These are phyloP conservation scores for Rhizomucor pusillus DNA, from an alignment of 371 early-diverging fungal species.

Conservation along the genomic window DNA sequence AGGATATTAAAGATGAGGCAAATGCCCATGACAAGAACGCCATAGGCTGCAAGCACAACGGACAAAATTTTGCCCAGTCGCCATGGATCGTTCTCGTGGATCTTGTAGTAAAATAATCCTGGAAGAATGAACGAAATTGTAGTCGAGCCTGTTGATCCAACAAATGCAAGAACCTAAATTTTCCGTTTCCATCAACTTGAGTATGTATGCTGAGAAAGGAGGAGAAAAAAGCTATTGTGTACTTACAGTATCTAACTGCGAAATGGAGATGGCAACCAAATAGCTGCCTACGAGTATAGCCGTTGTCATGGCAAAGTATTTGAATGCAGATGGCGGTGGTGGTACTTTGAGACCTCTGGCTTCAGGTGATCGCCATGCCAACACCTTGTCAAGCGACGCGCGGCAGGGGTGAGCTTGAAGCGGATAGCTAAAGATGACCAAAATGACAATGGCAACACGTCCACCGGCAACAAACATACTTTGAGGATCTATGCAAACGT, in stretches of 20 bases:
- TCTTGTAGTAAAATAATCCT: constrained; percentile 90
- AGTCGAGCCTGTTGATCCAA: constrained; percentile 98
- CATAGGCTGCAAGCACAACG: constrained; percentile 54
- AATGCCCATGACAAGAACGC: constrained; percentile 59
- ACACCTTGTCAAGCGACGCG: constrained; percentile 86
- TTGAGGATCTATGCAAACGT: constrained; percentile 52
- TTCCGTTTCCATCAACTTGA: background rate
- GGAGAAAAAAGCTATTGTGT: background rate
- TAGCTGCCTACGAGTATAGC: constrained; percentile 70
- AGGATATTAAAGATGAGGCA: constrained; percentile 61
- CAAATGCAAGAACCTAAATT: constrained; percentile 78
- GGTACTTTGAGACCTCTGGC: constrained; percentile 27
- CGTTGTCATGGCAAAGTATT: constrained; percentile 69
- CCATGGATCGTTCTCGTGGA: constrained; percentile 67
- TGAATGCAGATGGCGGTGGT: constrained; percentile 37
- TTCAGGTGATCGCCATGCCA: constrained; percentile 33
- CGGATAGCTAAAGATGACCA: constrained; percentile 96
- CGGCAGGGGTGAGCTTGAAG: constrained; percentile 97
- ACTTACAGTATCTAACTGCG: constrained; percentile 71
- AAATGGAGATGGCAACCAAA: constrained; percentile 72
- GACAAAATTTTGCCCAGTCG: constrained; percentile 48
- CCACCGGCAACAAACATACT: constrained; percentile 81
- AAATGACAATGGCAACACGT: constrained; percentile 84
- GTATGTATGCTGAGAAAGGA: background rate
- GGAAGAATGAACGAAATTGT: constrained; percentile 98